Percentiles rank a stretch among this genome's conserved stretches.
These are phyloP conservation scores for Aciculosporium take DNA, from an alignment of 2,329 filamentous ascomycete species.

Conservation along the genomic window DNA sequence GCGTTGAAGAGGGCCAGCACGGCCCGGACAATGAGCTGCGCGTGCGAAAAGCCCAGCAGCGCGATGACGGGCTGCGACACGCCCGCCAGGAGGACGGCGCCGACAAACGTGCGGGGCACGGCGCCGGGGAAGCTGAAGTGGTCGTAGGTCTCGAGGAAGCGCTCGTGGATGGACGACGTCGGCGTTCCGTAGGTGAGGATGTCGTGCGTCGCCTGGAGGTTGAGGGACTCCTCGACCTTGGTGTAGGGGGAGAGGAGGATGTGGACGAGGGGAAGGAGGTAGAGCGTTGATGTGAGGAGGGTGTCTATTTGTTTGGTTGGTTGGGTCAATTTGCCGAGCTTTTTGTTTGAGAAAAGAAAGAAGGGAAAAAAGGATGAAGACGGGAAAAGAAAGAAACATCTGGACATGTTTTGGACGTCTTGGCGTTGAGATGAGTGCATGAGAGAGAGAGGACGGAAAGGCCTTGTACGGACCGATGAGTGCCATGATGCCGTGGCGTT, in stretches of 20 bases:
- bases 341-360: too few relatives aligned
- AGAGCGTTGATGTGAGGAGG: conserved; percentile 15
- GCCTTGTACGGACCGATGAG: conserved; percentile 9
- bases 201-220: conserved; percentile 87
- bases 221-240: conserved; percentile 98
- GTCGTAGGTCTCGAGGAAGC: conserved; percentile 57
- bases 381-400: not conserved
- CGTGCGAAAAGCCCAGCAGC: conserved; percentile 39
- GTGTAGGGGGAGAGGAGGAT: conserved; percentile 71
- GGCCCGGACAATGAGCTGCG: conserved; percentile 54
- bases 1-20: conserved; percentile 68
- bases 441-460: too few relatives aligned
- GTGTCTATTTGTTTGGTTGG: conserved; percentile 9
- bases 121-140: conserved; percentile 83
- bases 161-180: conserved; percentile 22
- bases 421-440: not conserved
- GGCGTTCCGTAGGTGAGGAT: conserved; percentile 71
- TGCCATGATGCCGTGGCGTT: conserved; percentile 10
- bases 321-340: not conserved
- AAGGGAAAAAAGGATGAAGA: not conserved
- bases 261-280: conserved; percentile 53
- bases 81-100: conserved; percentile 61
- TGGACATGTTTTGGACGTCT: not conserved
- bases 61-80: conserved; percentile 52
- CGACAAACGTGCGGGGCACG: conserved; percentile 82